Conservation (phyloP, 2,329 filamentous ascomycete genomes). For the Penicillium sp. region DNA sequence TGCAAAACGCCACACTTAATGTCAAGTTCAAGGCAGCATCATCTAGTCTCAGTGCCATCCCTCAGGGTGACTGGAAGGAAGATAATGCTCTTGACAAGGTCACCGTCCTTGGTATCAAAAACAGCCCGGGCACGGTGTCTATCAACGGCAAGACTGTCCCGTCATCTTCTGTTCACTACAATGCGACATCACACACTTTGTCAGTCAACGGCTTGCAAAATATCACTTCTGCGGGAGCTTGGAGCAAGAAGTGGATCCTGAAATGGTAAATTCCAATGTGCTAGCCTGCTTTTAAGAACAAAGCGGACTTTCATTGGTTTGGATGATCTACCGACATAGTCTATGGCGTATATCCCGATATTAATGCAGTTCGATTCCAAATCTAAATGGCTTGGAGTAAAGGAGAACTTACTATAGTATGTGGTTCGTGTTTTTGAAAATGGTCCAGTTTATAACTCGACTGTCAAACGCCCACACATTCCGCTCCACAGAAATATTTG, state of each 20-base stretch:
- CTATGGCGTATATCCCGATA: too few species aligned
- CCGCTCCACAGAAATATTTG: not conserved
- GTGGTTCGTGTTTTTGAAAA: not conserved
- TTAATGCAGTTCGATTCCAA: not conserved
- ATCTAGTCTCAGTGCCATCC: slow-evolving; percentile 53
- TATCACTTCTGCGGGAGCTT: slow-evolving; percentile 60
- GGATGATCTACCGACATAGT: too few species aligned
- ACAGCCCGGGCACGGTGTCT: slow-evolving; percentile 49
- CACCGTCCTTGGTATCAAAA: slow-evolving; percentile 63
- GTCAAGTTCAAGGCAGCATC: slow-evolving; percentile 46
- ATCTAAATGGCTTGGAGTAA: too few species aligned
- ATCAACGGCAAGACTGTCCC: slow-evolving; percentile 57
- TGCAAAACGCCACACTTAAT: slow-evolving; percentile 58
- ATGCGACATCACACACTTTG: slow-evolving; percentile 54
- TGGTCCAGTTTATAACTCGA: not conserved
- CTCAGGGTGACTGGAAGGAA: slow-evolving; percentile 60
- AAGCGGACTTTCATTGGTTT: not conserved
- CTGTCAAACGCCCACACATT: not conserved
- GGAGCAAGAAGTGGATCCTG: slow-evolving; percentile 61
- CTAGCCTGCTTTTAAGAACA: not conserved
- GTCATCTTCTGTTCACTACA: slow-evolving; percentile 52
- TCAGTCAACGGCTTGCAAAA: slow-evolving; percentile 55
- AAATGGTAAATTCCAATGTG: slow-evolving; percentile 49
- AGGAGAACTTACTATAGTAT: too few species aligned
- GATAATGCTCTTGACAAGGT: slow-evolving; percentile 64